Conservation (phyloP, 108 stramenopile genomes). For the Nitzschia palea region DNA sequence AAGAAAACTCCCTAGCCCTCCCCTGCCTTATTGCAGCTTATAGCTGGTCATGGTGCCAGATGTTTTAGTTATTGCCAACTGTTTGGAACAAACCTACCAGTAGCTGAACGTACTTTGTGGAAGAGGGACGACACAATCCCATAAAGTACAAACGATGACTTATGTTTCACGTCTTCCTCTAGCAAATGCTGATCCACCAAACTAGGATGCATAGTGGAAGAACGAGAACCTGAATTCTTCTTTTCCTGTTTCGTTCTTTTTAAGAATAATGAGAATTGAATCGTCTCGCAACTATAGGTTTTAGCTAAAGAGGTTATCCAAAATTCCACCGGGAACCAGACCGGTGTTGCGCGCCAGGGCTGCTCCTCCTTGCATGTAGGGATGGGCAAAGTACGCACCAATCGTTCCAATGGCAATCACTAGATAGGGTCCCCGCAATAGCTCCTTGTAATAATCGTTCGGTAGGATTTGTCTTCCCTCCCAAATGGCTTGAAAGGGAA, state of each 20-base stretch:
- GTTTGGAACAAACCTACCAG: no score
- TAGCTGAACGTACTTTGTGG: no score
- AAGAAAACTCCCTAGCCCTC: no score
- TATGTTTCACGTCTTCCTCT: no score
- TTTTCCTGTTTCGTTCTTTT: not conserved
- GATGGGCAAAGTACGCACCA: constrained; percentile 94
- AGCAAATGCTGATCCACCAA: no score
- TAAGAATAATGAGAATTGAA: not conserved
- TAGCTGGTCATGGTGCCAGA: no score
- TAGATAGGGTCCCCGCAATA: constrained; percentile 88
- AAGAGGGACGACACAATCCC: no score
- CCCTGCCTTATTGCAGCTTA: no score
- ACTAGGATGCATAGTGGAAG: no score
- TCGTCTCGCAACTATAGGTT: not conserved
- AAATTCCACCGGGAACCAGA: constrained; percentile 50
- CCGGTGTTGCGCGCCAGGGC: constrained; percentile 66
- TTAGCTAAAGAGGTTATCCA: constrained; percentile 18
- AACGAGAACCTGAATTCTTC: no score
- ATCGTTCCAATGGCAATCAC: constrained; percentile 88
- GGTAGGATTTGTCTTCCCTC: constrained; percentile 89
- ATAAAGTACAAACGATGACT: no score
- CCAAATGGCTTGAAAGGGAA: constrained; percentile 90
- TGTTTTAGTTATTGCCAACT: no score
- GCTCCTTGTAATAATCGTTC: constrained; percentile 90
- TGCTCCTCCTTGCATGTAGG: constrained; percentile 95